Evolutionary conservation across 768 basidiomycete species (phyloP), one percentile per base, ranked within the genome.

Genomic region (Steccherinum ochraceum): DNA sequence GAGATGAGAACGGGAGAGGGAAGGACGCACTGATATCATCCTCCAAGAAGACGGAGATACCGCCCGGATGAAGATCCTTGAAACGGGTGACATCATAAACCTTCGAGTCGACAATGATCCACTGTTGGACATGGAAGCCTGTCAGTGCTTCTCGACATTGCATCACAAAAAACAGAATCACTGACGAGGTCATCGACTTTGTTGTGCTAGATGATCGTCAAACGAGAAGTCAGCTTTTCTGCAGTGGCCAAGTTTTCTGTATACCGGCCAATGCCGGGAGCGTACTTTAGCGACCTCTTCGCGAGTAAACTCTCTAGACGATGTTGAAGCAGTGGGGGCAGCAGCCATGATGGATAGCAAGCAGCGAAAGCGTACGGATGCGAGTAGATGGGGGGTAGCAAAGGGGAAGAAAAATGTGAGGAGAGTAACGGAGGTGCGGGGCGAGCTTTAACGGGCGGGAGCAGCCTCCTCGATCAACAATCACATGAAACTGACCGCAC

Each of bases 21-120:
- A n/a, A n/a, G n/a, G 80, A 51, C 52, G 81, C 84, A 87, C 85
- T 81, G 45, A 90, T 76, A 59, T 85, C 83, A 2, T 70, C 64
- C 57, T 88, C 83, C 18, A 80, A 63, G 10, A 93, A 71, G 35
- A 89, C 87, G 2, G 79, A 74, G 0, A 74, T 63, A 12, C 90
- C 90, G 30, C 90, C 91, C 1, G 88, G 91, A 62, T 93, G 91
- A 57, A 90, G 70, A 40, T 72, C 73, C 30, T 75, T 77, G 64
- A 93, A 92, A 55, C 80, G 81, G 48, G 82, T 80, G 21, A 93
- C 67, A 62, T 91, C 82, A 60, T 80, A 89, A 26, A 89, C 86
- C 63, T 84, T 84, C 50, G 81, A 76, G 61, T 91, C 89, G 54
- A 90, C 75, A 52, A 86, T 76, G 50, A 90, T 67, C 86, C 88